These are phyloP conservation scores for Vitis rotundifolia DNA, from an alignment of 164 flowering plant genomes.

Conservation along the genomic window DNA sequence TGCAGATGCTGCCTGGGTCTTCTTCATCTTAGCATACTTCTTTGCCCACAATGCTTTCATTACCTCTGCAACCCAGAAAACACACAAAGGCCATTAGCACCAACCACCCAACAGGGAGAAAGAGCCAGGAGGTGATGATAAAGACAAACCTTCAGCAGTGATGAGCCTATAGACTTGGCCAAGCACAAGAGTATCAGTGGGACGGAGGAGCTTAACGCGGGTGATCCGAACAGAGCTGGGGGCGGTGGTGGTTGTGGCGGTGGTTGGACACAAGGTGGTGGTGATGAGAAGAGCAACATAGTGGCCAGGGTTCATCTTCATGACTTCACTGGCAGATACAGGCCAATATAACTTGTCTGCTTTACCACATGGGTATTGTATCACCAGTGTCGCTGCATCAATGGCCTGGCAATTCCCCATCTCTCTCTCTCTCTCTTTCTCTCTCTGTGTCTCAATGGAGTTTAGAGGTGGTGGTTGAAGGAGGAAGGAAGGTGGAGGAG, in stretches of 20 bases:
- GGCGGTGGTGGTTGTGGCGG: constrained; percentile 4
- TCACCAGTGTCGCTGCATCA: constrained; percentile 67
- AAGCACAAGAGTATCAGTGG: constrained; percentile 73
- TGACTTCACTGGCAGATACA: constrained; percentile 65
- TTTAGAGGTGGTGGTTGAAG: background rate
- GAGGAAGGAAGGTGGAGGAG: background rate
- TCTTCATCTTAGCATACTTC: constrained; percentile 70
- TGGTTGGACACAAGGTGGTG: constrained; percentile 42
- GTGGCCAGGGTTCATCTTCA: constrained; percentile 83
- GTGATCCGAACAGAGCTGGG: constrained; percentile 46
- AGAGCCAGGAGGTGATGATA: background rate
- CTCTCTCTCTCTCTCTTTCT: constrained; percentile 16
- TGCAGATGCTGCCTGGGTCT: constrained; percentile 29
- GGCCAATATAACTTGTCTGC: constrained; percentile 70
- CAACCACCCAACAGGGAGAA: background rate
- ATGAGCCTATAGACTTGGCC: constrained; percentile 89
- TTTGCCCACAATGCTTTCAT: constrained; percentile 88
- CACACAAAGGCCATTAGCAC: background rate
- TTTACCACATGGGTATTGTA: constrained; percentile 78
- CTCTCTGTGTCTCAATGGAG: no score
- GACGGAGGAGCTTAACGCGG: constrained; percentile 75
- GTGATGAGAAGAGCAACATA: constrained; percentile 86
- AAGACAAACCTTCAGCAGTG: constrained; percentile 61
- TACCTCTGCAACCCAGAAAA: constrained; percentile 58
- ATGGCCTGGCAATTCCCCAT: constrained; percentile 96